phyloP scores from a whole-genome alignment of 495 filamentous ascomycete genomes.

The Cercophora newfieldiana region DNA sequence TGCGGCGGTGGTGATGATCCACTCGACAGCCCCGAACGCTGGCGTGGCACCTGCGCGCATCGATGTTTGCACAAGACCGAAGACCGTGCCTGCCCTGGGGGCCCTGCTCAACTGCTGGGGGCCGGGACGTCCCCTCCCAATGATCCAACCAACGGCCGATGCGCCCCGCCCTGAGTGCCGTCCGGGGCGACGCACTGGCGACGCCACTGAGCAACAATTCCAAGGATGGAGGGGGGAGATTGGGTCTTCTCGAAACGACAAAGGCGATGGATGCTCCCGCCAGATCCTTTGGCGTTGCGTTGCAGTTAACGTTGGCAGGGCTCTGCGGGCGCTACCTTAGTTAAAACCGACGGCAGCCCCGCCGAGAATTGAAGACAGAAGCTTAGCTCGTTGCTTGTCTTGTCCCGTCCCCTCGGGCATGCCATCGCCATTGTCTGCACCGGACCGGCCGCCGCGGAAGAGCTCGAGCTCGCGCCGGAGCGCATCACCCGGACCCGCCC shows the following conservation, averaged over 20 bases:
- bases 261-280: background rate
- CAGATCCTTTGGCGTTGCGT: background rate
- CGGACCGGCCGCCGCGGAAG: too few species aligned
- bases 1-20: too few species aligned
- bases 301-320: too few species aligned
- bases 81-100: background rate
- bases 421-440: background rate
- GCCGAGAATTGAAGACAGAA: background rate
- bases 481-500: background rate
- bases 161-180: conserved; percentile 3
- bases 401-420: background rate
- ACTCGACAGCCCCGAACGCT: background rate
- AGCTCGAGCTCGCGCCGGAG: background rate
- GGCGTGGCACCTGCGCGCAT: background rate
- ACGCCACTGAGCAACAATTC: conserved; percentile 7
- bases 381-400: background rate
- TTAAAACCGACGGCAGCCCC: background rate
- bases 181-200: background rate
- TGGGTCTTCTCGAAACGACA: background rate
- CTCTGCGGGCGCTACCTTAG: too few species aligned
- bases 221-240: background rate
- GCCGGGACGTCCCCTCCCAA: background rate
- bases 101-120: background rate
- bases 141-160: background rate
- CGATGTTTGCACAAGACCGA: background rate